A percentile compares a stretch with the other conserved stretches of the same genome.
Conservation (phyloP, 768 basidiomycete species). For the Tulasnella sp. region DNA sequence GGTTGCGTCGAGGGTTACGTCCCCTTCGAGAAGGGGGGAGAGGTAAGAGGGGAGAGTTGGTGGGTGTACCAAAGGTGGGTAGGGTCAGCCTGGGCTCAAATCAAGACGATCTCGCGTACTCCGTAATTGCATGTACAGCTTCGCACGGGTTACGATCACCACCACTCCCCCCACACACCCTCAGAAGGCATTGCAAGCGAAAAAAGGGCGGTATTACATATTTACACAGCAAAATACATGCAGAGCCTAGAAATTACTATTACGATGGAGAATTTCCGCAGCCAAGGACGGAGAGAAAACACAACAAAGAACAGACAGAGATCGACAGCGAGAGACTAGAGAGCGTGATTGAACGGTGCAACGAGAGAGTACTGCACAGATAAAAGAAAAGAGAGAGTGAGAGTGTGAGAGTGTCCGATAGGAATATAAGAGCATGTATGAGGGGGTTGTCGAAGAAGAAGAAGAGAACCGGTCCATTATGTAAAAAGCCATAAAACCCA, state of each 20-base stretch:
- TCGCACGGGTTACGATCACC: background rate
- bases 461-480: too few relatives aligned
- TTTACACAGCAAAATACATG: constrained; percentile 12
- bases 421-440: too few relatives aligned
- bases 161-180: background rate
- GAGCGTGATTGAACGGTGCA: background rate
- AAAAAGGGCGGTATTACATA: background rate
- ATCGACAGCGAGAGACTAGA: background rate
- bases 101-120: constrained; percentile 11
- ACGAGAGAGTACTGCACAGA: background rate
- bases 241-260: background rate
- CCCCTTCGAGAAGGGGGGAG: background rate
- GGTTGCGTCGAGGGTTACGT: background rate
- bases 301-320: background rate
- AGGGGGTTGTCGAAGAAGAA: too few relatives aligned
- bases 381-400: background rate
- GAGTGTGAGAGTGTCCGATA: too few relatives aligned
- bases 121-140: background rate
- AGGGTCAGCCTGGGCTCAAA: constrained; percentile 21
- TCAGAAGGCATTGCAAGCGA: background rate
- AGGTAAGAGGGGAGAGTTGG: background rate
- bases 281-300: background rate
- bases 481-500: too few relatives aligned
- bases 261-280: constrained; percentile 4
- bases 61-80: constrained; percentile 17